These are phyloP conservation scores for Elsinoe arachidis DNA, from an alignment of 2,329 filamentous ascomycete genomes.

Conservation along the genomic window DNA sequence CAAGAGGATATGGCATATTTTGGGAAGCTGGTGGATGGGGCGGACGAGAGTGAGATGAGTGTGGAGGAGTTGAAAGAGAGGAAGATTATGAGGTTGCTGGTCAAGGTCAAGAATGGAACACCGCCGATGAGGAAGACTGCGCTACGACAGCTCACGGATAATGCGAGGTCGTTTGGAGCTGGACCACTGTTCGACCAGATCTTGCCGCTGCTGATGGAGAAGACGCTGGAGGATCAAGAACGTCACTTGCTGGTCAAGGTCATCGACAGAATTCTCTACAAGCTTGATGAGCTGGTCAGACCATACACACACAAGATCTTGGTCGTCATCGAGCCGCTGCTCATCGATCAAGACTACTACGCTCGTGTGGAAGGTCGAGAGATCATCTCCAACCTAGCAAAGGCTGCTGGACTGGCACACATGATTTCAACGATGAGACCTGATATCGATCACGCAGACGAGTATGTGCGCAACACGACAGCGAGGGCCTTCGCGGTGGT, in stretches of 20 bases:
- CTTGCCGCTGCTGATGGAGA: conserved; percentile 93
- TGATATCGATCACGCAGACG: conserved; percentile 96
- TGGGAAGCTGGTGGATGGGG: conserved; percentile 89
- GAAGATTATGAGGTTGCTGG: conserved; percentile 92
- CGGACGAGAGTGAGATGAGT: conserved; percentile 82
- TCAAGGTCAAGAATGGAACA: conserved; percentile 99
- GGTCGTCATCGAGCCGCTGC: conserved; percentile 95
- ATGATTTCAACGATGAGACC: conserved; percentile 99
- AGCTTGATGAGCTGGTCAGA: conserved; percentile 90
- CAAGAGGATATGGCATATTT: conserved; percentile 98
- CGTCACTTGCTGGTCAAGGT: conserved; percentile 98
- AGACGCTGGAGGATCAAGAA: conserved; percentile 93
- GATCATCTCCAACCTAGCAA: conserved; percentile 96
- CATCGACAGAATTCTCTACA: conserved; percentile 96
- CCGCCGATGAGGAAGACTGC: conserved; percentile 98
- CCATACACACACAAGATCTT: conserved; percentile 98
- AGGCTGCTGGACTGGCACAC: conserved; percentile 90
- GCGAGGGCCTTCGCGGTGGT: conserved; percentile 95
- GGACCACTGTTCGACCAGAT: conserved; percentile 96
- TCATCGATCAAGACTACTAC: conserved; percentile 99
- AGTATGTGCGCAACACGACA: conserved; percentile 97
- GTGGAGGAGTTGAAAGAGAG: conserved; percentile 95
- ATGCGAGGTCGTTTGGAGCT: conserved; percentile 90
- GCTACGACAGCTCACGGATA: conserved; percentile 92
- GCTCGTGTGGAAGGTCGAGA: conserved; percentile 95